These are phyloP conservation scores for Conticribra weissflogii DNA, from an alignment of 108 stramenopile genomes.

Conservation along the genomic window DNA sequence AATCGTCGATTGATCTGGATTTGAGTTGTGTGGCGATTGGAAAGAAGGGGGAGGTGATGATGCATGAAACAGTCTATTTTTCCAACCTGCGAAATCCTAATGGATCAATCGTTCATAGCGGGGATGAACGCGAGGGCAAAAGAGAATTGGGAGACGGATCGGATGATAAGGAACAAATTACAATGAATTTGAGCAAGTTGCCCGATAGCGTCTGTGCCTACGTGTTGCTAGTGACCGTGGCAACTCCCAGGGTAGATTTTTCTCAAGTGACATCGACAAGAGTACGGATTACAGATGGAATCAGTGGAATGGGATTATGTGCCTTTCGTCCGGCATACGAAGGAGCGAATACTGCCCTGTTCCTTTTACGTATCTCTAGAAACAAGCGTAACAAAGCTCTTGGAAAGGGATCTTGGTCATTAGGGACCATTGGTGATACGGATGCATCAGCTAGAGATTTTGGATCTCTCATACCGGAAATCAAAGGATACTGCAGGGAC, in stretches of 20 bases:
- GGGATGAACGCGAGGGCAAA: slow-evolving; percentile 47
- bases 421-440: slow-evolving; percentile 48
- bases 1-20: slow-evolving; percentile 47
- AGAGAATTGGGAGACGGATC: slow-evolving; percentile 5
- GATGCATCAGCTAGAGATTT: slow-evolving; percentile 49
- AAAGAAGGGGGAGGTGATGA: slow-evolving; percentile 34
- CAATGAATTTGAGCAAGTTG: slow-evolving; percentile 33
- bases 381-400: slow-evolving; percentile 7
- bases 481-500: slow-evolving; percentile 55
- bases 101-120: slow-evolving; percentile 46
- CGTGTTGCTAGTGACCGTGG: slow-evolving; percentile 52
- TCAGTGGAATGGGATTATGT: slow-evolving; percentile 23
- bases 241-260: slow-evolving; percentile 45
- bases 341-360: slow-evolving; percentile 46
- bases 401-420: slow-evolving; percentile 31
- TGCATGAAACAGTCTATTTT: slow-evolving; percentile 57
- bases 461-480: slow-evolving; percentile 52
- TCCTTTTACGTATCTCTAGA: slow-evolving; percentile 38
- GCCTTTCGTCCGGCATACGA: slow-evolving; percentile 33
- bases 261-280: slow-evolving; percentile 43
- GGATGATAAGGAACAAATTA: slow-evolving; percentile 53
- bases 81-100: slow-evolving; percentile 56
- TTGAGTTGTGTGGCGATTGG: slow-evolving; percentile 49
- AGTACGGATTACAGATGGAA: slow-evolving; percentile 30
- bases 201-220: slow-evolving; percentile 39